These are phyloP conservation scores for Peribolospora kevripleyi DNA, from an alignment of 768 basidiomycete genomes.

Conservation along the genomic window DNA sequence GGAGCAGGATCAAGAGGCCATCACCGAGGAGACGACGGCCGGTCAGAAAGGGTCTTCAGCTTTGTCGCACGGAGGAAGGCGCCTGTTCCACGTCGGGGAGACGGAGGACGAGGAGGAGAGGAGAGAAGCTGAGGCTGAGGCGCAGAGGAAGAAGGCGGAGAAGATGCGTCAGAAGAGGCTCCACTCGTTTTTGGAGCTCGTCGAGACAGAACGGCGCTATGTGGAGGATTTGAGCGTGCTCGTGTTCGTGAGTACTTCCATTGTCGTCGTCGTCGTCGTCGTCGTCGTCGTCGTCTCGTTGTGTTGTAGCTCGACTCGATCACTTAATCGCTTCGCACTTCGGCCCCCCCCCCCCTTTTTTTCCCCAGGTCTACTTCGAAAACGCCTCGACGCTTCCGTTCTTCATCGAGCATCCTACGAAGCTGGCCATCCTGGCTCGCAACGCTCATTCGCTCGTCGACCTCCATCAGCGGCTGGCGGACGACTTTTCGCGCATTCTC, in stretches of 20 bases:
- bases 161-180: conserved; percentile 20
- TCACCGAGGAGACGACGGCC: no score
- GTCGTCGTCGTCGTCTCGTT: neutral
- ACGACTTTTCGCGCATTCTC: conserved; percentile 5
- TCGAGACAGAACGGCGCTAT: conserved; percentile 65
- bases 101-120: no score
- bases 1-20: no score
- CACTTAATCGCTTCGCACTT: neutral
- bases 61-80: no score
- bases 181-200: conserved; percentile 61
- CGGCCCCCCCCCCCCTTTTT: neutral
- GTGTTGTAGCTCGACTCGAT: no score
- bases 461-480: conserved; percentile 11
- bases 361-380: conserved; percentile 13
- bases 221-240: conserved; percentile 50
- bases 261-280: neutral
- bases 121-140: no score
- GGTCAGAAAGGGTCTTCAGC: no score
- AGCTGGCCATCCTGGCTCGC: conserved; percentile 8
- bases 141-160: neutral
- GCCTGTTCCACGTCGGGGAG: no score
- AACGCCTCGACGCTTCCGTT: conserved; percentile 11
- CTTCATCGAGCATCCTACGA: conserved; percentile 4
- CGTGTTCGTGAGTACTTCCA: conserved; percentile 32
- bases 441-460: conserved; percentile 9